Evolutionary conservation across 495 filamentous ascomycete genomes (phyloP), one percentile per base, ranked within the genome.

Genomic region (Aspergillus steynii): DNA sequence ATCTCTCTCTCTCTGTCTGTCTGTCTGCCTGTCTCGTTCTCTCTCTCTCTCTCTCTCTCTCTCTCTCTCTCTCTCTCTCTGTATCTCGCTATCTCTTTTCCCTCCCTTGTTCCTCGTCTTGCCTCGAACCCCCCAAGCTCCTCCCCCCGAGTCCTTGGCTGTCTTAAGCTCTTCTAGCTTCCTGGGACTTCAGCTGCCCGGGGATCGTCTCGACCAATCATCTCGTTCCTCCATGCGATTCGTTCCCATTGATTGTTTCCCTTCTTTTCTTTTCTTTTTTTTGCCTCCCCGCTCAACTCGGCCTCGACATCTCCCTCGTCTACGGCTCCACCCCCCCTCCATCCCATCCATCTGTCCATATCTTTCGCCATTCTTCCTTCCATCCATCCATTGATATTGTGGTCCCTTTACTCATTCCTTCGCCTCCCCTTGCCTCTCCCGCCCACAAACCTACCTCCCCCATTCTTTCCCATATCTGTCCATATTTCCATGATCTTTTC

Each of bases 291-390:
- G 56, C 29, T 46, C 1, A 42, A 42, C 37, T 42, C 37, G 12
- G 37, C 37, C 14, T 42, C 37, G 37, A 42, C 9, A 45, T 61
- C 55, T 48, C 51, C 29, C 58, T 50, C 56, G 47, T 62, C 66
- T 56, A 20, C 66, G 52, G 62, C 49, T 29, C 49, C 50, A 61
- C 53, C 50, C 56, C 20, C 42, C 55, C 32, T 34, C 29, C 34
- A 55, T 50, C 31, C 45, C 50, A 48, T 50, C 50, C 31, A 34
- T 7, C 37, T 42, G 37, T 42, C 37, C 12, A 42, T 46, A 50
- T 32, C 53, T 50, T 47, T 62, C 60, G 28, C 42, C n/a, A 37
- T 42, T 62, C 42, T 29, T 50, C 55, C 37, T 61, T 65, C 50
- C 29, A 26, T 53, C 54, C 31, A 31, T 42, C 65, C 45, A n/a